phyloP scores from a whole-genome alignment of 257 asterid genomes.

The Lavandula angustifolia region DNA sequence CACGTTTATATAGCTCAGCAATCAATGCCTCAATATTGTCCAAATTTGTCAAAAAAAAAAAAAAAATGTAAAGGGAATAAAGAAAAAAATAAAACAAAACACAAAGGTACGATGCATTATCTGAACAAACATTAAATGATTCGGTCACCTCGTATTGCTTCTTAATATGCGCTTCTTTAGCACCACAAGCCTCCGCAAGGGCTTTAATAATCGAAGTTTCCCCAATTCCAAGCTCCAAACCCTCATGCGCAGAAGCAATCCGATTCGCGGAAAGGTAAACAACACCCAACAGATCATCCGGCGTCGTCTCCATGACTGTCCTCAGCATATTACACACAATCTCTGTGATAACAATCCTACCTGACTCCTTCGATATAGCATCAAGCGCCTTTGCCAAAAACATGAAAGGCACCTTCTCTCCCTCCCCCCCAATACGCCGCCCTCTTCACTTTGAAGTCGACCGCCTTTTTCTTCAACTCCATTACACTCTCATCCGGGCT shows the following conservation, averaged over 20 bases:
- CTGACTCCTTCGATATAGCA: constrained; percentile 74
- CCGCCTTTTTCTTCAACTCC: too few relatives aligned
- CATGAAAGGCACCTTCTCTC: constrained; percentile 88
- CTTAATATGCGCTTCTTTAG: constrained; percentile 74
- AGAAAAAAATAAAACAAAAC: neutral
- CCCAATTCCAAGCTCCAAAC: constrained; percentile 94
- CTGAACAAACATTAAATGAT: constrained; percentile 14
- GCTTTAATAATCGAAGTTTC: constrained; percentile 82
- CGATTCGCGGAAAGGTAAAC: constrained; percentile 76
- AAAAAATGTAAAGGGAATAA: too few relatives aligned
- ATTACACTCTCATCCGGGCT: constrained; percentile 61
- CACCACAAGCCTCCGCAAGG: constrained; percentile 91
- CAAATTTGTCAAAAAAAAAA: too few relatives aligned
- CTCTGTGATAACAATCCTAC: constrained; percentile 64
- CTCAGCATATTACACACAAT: constrained; percentile 85
- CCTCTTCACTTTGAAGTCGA: constrained; percentile 39
- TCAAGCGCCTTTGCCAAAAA: constrained; percentile 82
- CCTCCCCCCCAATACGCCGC: constrained; percentile 83
- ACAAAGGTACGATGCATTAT: constrained; percentile 7
- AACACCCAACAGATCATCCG: constrained; percentile 71
- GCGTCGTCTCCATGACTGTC: constrained; percentile 83
- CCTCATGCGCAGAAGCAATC: constrained; percentile 69
- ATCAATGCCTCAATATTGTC: too few relatives aligned
- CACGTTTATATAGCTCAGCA: too few relatives aligned
- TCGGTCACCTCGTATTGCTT: constrained; percentile 68